These are phyloP conservation scores for Phytophthora ohioensis DNA, from an alignment of 352 stramenopile species.

Conservation along the genomic window DNA sequence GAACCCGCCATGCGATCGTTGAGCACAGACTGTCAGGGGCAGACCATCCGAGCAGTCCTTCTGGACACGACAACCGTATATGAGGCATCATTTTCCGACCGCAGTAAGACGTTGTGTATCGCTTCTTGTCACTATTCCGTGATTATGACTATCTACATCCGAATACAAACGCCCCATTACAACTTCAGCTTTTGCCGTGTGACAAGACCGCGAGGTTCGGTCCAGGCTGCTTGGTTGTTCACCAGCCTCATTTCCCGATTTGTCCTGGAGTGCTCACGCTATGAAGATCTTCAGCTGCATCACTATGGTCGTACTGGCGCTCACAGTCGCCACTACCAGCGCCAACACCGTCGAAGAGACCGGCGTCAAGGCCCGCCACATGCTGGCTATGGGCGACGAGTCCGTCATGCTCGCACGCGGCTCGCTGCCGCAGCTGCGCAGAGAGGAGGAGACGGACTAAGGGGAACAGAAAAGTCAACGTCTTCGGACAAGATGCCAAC, in stretches of 20 bases:
- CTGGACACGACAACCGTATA: slow-evolving; percentile 15
- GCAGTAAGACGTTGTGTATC: neutral
- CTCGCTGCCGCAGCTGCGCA: slow-evolving; percentile 15
- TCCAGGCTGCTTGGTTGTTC: slow-evolving; percentile 15
- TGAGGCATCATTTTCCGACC: neutral
- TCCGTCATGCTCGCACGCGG: slow-evolving; percentile 35
- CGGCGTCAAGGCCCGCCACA: slow-evolving; percentile 36
- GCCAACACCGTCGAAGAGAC: slow-evolving; percentile 20
- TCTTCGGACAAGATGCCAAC: slow-evolving; percentile 1
- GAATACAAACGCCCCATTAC: neutral
- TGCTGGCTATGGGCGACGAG: slow-evolving; percentile 39
- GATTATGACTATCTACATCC: slow-evolving; percentile 10
- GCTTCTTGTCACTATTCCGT: slow-evolving; percentile 7
- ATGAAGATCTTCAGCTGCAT: slow-evolving; percentile 31
- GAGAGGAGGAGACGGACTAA: slow-evolving; percentile 30
- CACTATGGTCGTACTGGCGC: slow-evolving; percentile 14
- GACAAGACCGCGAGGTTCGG: slow-evolving; percentile 9
- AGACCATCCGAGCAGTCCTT: slow-evolving; percentile 11
- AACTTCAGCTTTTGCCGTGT: slow-evolving; percentile 13
- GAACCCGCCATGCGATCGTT: slow-evolving; percentile 13
- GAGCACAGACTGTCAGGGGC: slow-evolving; percentile 11
- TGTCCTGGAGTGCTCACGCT: slow-evolving; percentile 10
- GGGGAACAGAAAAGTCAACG: neutral
- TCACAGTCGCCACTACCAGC: slow-evolving; percentile 7
- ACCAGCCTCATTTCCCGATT: slow-evolving; percentile 18